Evolutionary conservation across 177 flowering plant species (phyloP), one percentile per base, ranked within the genome.

Genomic region (Vitis hybrid): DNA sequence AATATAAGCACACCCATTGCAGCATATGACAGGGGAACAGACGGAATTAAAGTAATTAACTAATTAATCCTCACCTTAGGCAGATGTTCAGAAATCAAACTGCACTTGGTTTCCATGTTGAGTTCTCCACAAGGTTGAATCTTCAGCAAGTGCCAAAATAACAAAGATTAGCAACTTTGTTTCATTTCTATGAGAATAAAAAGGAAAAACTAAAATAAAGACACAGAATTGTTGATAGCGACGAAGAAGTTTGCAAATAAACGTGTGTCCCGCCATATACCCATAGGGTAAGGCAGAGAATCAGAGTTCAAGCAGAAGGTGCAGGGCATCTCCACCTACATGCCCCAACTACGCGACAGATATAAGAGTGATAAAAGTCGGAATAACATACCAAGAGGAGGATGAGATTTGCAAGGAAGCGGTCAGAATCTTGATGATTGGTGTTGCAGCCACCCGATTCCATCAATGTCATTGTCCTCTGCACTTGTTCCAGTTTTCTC

Each of bases 361-460:
- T 24, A 15, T 41, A 15, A 20, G 21, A 20, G 21, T 20, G 21
- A 20, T 20, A 20, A 20, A 20, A 20, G 21, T 20, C 21, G 21
- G 21, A 20, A 35, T 32, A n/a, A 17, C 18, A 9, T 80, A 92
- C 90, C 84, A 90, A 65, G 76, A 91, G 77, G 77, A 84, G 86
- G 70, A 86, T 48, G 84, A 93, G 83, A 73, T 85, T 76, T 24
- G 94, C 83, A 49, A 90, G 77, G 80, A 91, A 91, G 24, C 94
- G 88, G 62, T 79, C 79, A 0, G 91, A 86, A 52, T 82, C 81
- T 59, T 53, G 62, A 69, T 81, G 55, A 27, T 63, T 55, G 11
- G 84, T 76, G 52, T 73, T 10, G 49, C 82, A 58, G 41, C 77
- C 84, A 2, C 48, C 80, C 4, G 81, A 62, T 30, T 81, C 76